Conservation (phyloP, 805 yeast species). For the Hanseniaspora lachancei region DNA sequence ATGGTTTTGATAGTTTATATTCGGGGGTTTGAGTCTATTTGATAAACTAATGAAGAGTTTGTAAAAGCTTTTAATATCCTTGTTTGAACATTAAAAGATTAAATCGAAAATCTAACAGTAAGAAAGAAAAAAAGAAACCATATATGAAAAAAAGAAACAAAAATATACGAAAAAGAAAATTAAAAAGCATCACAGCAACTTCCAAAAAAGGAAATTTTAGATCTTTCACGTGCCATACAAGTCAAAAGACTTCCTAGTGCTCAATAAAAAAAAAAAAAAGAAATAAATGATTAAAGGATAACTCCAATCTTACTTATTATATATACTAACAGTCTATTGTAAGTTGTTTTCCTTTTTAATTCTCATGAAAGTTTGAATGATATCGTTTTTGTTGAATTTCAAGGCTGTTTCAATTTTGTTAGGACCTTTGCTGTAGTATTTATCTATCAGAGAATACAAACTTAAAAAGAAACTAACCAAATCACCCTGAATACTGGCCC, state of each 20-base stretch:
- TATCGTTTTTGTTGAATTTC: conserved; percentile 41
- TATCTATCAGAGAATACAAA: conserved; percentile 42
- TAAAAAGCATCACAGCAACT: neutral
- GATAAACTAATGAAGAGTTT: neutral
- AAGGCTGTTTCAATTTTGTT: conserved; percentile 27
- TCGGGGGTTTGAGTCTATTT: neutral
- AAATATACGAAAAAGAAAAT: neutral
- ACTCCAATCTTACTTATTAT: neutral
- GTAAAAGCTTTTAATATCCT: neutral
- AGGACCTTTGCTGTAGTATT: conserved; percentile 36
- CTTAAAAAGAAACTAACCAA: conserved; percentile 44
- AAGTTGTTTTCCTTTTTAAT: conserved; percentile 15
- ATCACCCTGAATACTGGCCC: conserved; percentile 58
- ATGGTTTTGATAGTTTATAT: neutral
- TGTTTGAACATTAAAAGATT: neutral
- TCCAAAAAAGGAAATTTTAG: neutral
- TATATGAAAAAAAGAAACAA: neutral
- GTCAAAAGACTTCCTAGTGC: neutral
- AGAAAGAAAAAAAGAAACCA: neutral
- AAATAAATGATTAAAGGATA: neutral
- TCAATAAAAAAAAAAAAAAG: neutral
- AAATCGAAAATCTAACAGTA: neutral
- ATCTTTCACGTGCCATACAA: neutral
- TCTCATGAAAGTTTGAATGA: conserved; percentile 39
- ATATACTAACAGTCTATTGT: neutral